A percentile compares a stretch with the other conserved stretches of the same genome.
These are phyloP conservation scores for Magnaporthales sp. DNA, from an alignment of 2,329 filamentous ascomycete genomes.

Conservation along the genomic window DNA sequence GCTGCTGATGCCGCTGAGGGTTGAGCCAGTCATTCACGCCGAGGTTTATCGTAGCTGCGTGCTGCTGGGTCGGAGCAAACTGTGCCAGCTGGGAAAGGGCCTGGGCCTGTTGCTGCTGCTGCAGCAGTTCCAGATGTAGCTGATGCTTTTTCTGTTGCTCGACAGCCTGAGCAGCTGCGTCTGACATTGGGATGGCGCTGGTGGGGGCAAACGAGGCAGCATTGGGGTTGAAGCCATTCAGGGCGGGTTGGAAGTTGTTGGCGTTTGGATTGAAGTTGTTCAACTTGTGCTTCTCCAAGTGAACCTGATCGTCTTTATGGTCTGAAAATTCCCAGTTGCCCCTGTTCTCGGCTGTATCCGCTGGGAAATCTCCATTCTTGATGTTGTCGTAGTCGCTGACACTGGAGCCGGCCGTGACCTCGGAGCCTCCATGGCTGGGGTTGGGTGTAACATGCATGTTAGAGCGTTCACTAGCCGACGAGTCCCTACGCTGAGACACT, in stretches of 20 bases:
- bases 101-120: not conserved
- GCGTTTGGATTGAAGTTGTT: constrained; percentile 1
- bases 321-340: not conserved
- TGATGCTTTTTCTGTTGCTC: not conserved
- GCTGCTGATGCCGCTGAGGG: not conserved
- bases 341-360: not conserved
- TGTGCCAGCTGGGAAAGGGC: not conserved
- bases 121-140: not conserved
- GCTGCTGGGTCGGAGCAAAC: not conserved
- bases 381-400: not conserved
- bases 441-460: not conserved
- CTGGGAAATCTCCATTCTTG: not conserved
- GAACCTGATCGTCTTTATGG: too few species aligned
- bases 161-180: not conserved
- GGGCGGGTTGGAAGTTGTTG: not conserved
- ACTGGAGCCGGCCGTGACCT: not conserved
- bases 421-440: not conserved
- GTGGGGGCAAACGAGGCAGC: constrained; percentile 3
- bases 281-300: not conserved
- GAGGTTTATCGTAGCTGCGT: not conserved
- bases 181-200: not conserved
- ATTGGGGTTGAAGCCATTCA: not conserved
- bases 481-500: not conserved
- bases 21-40: not conserved
- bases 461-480: not conserved